Percentiles rank a stretch among this genome's conserved stretches.
These are phyloP conservation scores for Vitis labrusca DNA, from an alignment of 164 flowering plant genomes.

Conservation along the genomic window DNA sequence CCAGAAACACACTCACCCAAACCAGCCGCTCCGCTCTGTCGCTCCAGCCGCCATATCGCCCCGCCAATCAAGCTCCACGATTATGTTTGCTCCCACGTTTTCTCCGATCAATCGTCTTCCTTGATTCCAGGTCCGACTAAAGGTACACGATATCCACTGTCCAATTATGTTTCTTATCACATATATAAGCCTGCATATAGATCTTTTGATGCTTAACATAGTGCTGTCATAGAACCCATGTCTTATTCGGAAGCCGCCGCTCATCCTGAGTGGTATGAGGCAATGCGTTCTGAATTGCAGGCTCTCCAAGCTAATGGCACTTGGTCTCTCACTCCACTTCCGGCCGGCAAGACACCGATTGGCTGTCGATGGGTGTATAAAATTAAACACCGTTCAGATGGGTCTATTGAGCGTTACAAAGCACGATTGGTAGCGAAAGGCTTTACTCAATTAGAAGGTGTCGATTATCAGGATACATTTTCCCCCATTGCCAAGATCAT, in stretches of 20 bases:
- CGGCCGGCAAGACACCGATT: no score
- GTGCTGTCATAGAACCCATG: not conserved
- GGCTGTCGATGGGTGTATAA: no score
- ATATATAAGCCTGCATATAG: not conserved
- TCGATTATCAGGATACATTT: not conserved
- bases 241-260: not conserved
- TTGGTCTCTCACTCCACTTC: not conserved
- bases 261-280: not conserved
- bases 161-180: conserved; percentile 3
- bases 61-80: not conserved
- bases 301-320: not conserved
- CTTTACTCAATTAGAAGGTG: not conserved
- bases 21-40: not conserved
- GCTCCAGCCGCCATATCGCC: not conserved
- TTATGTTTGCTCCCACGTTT: not conserved
- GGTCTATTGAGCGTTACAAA: not conserved
- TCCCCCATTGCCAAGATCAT: not conserved
- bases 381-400: not conserved
- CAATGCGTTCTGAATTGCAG: not conserved
- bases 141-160: conserved; percentile 5
- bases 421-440: not conserved
- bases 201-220: not conserved
- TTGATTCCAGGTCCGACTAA: not conserved
- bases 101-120: not conserved
- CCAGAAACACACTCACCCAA: not conserved